Evolutionary conservation across 257 asterid species (phyloP).

Genomic region (Leptodermis oblonga): DNA sequence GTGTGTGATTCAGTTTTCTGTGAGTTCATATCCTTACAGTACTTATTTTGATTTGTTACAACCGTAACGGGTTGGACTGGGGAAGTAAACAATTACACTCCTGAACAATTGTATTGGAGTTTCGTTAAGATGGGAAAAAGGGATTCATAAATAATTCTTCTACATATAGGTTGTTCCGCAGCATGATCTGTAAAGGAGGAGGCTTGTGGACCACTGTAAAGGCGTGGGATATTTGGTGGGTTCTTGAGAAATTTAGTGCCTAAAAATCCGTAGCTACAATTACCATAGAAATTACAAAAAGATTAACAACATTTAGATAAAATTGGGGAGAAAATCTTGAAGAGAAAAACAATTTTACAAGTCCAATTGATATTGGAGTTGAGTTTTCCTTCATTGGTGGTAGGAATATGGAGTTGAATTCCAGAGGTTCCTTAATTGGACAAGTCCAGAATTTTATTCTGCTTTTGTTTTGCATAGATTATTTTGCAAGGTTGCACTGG

Average conservation of each 20-base stretch:
- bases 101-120: too few species aligned
- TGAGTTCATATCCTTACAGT: too few species aligned
- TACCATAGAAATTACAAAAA: neutral
- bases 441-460: constrained; percentile 17
- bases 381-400: constrained; percentile 12
- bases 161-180: too few species aligned
- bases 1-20: too few species aligned
- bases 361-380: neutral
- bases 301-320: neutral
- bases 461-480: constrained; percentile 1
- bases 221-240: constrained; percentile 14
- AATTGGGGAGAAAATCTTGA: neutral
- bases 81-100: too few species aligned
- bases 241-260: too few species aligned
- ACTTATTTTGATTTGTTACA: too few species aligned
- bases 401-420: constrained; percentile 9
- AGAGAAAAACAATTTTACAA: neutral
- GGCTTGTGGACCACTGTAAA: constrained; percentile 17
- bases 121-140: too few species aligned
- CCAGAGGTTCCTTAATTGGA: too few species aligned
- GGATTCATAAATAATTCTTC: too few species aligned
- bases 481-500: constrained; percentile 1
- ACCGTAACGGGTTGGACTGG: too few species aligned
- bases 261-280: neutral
- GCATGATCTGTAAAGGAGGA: too few species aligned